These are phyloP conservation scores for Podila horticola DNA, from an alignment of 192 early-diverging fungal species.

Conservation along the genomic window DNA sequence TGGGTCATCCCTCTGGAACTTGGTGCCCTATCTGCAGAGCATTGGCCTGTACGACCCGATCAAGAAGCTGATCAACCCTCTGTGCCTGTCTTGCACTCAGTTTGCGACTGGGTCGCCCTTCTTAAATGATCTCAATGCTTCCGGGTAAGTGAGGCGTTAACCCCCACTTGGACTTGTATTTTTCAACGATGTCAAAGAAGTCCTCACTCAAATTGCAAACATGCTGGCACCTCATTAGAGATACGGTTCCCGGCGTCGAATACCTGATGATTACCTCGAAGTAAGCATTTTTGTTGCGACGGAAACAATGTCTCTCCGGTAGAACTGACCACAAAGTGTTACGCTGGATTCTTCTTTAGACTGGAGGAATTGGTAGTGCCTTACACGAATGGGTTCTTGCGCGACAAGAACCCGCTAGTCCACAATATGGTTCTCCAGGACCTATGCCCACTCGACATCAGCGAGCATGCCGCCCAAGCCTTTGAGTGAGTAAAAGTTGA, in stretches of 20 bases:
- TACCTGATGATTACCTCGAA: conserved; percentile 21
- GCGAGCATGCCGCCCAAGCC: not conserved
- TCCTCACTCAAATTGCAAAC: too few species aligned
- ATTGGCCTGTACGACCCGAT: conserved; percentile 1
- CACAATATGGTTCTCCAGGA: conserved; percentile 13
- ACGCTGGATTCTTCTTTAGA: not conserved
- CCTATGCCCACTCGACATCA: conserved; percentile 2
- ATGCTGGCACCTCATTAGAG: not conserved
- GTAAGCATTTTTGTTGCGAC: not conserved
- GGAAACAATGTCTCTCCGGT: too few species aligned
- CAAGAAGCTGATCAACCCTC: not conserved
- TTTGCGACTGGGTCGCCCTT: conserved; percentile 1
- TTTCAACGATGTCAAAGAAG: too few species aligned
- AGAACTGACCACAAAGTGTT: too few species aligned
- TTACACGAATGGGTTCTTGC: conserved; percentile 21
- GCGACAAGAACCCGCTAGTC: conserved; percentile 6
- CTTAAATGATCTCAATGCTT: conserved; percentile 8
- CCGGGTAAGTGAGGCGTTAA: not conserved
- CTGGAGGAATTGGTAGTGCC: conserved; percentile 14
- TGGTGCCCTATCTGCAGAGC: not conserved
- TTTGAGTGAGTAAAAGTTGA: not conserved
- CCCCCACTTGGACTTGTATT: too few species aligned
- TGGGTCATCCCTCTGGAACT: conserved; percentile 6
- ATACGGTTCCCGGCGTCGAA: conserved; percentile 26
- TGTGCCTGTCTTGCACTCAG: conserved; percentile 13